Evolutionary conservation across 805 yeast genomes (phyloP).

Genomic region (Ogataea philodendri): DNA sequence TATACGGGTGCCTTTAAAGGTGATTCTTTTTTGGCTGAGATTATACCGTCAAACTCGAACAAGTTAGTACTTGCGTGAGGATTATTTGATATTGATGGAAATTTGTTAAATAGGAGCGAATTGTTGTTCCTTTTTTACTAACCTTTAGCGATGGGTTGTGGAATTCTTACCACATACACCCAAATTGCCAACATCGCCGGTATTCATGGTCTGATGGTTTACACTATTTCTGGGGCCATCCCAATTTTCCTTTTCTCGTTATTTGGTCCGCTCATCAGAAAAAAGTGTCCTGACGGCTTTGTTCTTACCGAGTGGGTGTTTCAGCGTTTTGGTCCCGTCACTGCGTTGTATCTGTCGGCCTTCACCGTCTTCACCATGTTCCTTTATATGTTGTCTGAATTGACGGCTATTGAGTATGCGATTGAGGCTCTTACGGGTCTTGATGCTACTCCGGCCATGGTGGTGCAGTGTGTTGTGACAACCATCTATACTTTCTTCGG

Average conservation of each 20-base stretch:
- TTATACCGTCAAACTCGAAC: conserved; percentile 78
- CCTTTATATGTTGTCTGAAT: conserved; percentile 82
- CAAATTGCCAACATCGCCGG: conserved; percentile 86
- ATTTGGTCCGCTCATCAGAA: conserved; percentile 77
- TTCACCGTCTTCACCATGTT: conserved; percentile 84
- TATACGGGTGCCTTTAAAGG: conserved; percentile 46
- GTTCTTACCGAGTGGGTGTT: conserved; percentile 95
- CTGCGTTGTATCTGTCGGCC: conserved; percentile 72
- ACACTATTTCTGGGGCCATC: conserved; percentile 73
- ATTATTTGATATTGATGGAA: conserved; percentile 42
- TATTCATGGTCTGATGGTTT: conserved; percentile 80
- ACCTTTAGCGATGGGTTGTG: conserved; percentile 76
- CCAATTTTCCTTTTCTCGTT: conserved; percentile 84
- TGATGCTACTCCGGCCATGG: conserved; percentile 74
- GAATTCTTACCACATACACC: conserved; percentile 80
- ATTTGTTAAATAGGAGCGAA: conserved; percentile 16
- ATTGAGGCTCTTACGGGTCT: conserved; percentile 75
- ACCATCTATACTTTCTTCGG: conserved; percentile 85
- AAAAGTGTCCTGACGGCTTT: conserved; percentile 83
- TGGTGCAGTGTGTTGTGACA: conserved; percentile 84
- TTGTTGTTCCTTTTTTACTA: conserved; percentile 12
- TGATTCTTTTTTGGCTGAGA: conserved; percentile 52
- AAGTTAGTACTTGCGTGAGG: conserved; percentile 84
- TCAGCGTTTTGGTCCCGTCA: conserved; percentile 67
- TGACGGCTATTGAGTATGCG: conserved; percentile 76